Percentiles rank a stretch among this genome's conserved stretches.
phyloP scores from a whole-genome alignment of 331 rosid species.

The Telfairia occidentalis region DNA sequence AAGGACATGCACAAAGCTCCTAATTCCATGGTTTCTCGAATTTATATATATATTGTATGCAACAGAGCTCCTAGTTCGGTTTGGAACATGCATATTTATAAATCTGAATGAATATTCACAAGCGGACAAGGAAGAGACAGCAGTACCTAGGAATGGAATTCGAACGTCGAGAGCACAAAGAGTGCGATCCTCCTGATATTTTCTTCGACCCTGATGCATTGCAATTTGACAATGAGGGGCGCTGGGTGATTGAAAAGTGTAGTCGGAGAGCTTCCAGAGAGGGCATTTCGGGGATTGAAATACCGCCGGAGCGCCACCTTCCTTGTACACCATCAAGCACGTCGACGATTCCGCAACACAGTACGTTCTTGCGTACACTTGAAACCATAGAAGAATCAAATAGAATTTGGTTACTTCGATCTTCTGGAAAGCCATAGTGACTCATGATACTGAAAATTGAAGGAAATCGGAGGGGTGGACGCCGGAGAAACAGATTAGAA shows the following conservation, averaged over 20 bases:
- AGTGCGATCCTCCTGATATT: conserved; percentile 71
- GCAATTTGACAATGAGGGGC: conserved; percentile 57
- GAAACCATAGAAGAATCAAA: conserved; percentile 29
- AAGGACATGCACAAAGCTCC: not conserved
- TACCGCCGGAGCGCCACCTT: conserved; percentile 96
- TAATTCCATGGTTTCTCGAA: not conserved
- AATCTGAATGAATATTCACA: not conserved
- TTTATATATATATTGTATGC: not conserved
- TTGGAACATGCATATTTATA: not conserved
- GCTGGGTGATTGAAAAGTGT: conserved; percentile 29
- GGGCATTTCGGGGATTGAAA: conserved; percentile 90
- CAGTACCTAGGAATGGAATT: conserved; percentile 63
- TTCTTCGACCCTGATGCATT: conserved; percentile 68
- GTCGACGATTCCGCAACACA: conserved; percentile 59
- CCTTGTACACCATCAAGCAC: conserved; percentile 64
- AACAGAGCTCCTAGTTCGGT: not conserved
- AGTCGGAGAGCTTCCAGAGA: conserved; percentile 68
- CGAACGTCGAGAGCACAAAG: conserved; percentile 74
- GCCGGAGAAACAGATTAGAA: not conserved
- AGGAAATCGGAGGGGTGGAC: not conserved
- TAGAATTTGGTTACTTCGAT: conserved; percentile 8
- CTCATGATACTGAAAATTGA: not conserved
- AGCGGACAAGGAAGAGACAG: not conserved
- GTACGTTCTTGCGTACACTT: conserved; percentile 21
- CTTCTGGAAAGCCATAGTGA: conserved; percentile 3